These are phyloP conservation scores for Lonicera japonica DNA, from an alignment of 129 eudicot genomes.

Conservation along the genomic window DNA sequence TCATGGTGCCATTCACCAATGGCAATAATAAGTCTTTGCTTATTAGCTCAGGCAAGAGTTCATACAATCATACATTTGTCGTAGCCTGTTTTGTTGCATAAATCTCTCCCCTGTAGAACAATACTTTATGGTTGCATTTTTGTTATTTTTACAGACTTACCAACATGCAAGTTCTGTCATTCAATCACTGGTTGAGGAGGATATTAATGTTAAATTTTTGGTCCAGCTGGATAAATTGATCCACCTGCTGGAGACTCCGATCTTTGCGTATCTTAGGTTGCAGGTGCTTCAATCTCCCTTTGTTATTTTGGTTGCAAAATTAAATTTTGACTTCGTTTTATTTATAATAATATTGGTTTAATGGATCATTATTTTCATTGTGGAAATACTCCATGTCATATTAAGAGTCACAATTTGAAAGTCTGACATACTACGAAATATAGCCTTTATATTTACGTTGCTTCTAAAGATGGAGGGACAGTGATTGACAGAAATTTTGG, in stretches of 20 bases:
- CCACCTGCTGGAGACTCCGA: conserved; percentile 89
- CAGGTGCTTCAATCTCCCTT: conserved; percentile 49
- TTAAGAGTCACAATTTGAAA: no score
- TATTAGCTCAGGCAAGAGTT: conserved; percentile 83
- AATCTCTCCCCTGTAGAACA: background rate
- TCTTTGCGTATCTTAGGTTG: conserved; percentile 84
- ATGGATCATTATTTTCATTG: background rate
- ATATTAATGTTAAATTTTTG: conserved; percentile 81
- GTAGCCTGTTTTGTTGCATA: background rate
- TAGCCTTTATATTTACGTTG: no score
- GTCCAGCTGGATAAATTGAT: conserved; percentile 89
- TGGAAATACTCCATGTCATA: no score
- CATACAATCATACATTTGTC: background rate
- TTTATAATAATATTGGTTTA: background rate
- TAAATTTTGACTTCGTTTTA: background rate
- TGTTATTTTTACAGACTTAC: conserved; percentile 53
- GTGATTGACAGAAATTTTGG: no score
- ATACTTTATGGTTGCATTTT: background rate
- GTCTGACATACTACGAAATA: no score
- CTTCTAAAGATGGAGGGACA: no score
- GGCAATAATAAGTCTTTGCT: conserved; percentile 94
- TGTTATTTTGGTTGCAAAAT: background rate
- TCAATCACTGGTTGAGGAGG: conserved; percentile 86
- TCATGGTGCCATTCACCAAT: conserved; percentile 98
- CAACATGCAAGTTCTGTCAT: conserved; percentile 86